These are phyloP conservation scores for Moesziomyces globuligerus DNA, from an alignment of 1,284 basidiomycete genomes.

Conservation along the genomic window DNA sequence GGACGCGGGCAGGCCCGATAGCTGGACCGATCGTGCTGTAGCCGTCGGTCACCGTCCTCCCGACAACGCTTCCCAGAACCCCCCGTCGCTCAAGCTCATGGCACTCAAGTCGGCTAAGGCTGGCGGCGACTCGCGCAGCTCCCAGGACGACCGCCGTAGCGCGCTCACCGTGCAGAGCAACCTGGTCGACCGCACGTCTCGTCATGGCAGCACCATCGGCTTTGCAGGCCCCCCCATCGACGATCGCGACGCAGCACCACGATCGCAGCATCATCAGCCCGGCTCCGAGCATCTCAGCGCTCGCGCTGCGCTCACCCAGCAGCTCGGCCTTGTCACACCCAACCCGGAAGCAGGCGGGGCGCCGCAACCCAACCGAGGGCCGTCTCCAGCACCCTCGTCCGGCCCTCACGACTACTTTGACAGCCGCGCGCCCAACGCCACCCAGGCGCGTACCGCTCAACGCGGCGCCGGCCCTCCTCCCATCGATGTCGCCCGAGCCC, in stretches of 20 bases:
- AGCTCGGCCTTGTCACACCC: slow-evolving; percentile 47
- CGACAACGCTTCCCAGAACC: slow-evolving; percentile 61
- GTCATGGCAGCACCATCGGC: slow-evolving; percentile 55
- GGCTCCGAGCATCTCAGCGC: slow-evolving; percentile 35
- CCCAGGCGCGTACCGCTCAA: slow-evolving; percentile 14
- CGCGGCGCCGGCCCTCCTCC: slow-evolving; percentile 25
- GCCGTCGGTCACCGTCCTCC: slow-evolving; percentile 60
- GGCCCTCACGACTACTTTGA: slow-evolving; percentile 28
- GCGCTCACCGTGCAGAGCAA: slow-evolving; percentile 34
- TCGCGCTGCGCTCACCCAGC: slow-evolving; percentile 46
- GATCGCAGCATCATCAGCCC: slow-evolving; percentile 1
- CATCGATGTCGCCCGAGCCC: slow-evolving; percentile 36
- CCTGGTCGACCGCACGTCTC: slow-evolving; percentile 40
- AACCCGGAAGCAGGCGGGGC: slow-evolving; percentile 11
- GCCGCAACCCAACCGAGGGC: background rate
- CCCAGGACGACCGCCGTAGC: slow-evolving; percentile 26
- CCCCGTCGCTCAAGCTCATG: slow-evolving; percentile 59
- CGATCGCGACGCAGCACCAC: background rate
- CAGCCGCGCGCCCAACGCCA: slow-evolving; percentile 15
- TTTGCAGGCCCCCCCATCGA: slow-evolving; percentile 25
- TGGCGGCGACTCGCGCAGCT: slow-evolving; percentile 12
- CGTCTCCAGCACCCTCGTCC: slow-evolving; percentile 11
- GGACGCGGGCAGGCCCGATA: slow-evolving; percentile 28
- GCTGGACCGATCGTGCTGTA: slow-evolving; percentile 56
- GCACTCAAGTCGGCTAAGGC: slow-evolving; percentile 54